Base-by-base conservation (phyloP, 1,284 basidiomycete species). In the Neonothopanus nambi region DNA sequence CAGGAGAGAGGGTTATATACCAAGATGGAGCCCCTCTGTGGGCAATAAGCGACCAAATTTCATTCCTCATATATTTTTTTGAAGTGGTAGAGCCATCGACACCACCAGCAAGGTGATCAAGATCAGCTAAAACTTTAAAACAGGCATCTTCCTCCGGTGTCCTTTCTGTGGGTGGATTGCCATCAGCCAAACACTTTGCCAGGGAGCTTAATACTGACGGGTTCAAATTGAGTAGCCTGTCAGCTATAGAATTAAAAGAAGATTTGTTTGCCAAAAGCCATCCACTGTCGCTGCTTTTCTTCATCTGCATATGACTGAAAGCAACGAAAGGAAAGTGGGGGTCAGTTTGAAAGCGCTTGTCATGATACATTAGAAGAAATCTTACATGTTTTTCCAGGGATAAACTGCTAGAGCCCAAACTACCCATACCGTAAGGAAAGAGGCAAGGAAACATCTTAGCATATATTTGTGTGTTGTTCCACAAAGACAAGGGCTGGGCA, bases 401-500 rank as follows among this genome's bases (percentile, higher is more conserved):
- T 20, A 63, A 56, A 28, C 26, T 40, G 23, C n/a, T 21, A 18
- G 56, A 42, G 8, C 66, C 66, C 39, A 71, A 50, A 12, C 70
- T 65, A 12, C 70, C 70, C 8, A 61, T 41, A 3, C 71, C 70
- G 65, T 67, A 72, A 9, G 70, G 71, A 57, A 71, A 73, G 2
- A 73, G 53, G 69, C 71, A 71, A 8, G 71, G 69, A 56, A 69
- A 70, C 61, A 68, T 65, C 35, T 65, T 56, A 2, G 69, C 64
- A 59, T 68, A 71, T n/a, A 70, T 40, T 6, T 55, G 44, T 3
- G 65, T 61, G 52, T 71, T 70, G 24, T 70, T 57, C 45, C 61
- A 72, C 1, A 68, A 61, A 4, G 59, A 63, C 37, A 61, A 45
- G n/a, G 65, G 63, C 1, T 68, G 65, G 3, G 64, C 62, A 38